phyloP scores from a whole-genome alignment of 2,329 filamentous ascomycete genomes.

The Colletotrichum liriopes region DNA sequence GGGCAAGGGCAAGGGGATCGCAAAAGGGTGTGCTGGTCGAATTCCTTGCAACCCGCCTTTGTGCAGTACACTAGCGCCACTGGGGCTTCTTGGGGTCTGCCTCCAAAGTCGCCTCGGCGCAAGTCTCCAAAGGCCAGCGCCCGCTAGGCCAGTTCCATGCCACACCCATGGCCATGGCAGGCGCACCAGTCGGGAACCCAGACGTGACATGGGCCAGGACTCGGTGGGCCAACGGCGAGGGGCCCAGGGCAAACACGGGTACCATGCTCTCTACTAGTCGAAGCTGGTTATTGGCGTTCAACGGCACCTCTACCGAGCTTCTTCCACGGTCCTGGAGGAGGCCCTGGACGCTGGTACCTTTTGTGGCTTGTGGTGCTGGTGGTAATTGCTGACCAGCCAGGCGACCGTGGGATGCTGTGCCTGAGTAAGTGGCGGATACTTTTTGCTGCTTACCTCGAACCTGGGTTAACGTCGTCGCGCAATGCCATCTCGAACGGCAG shows the following conservation, averaged over 20 bases:
- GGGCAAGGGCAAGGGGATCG: constrained; percentile 8
- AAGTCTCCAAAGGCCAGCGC: not conserved
- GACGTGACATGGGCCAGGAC: constrained; percentile 5
- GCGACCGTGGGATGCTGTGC: not conserved
- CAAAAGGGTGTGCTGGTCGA: constrained; percentile 18
- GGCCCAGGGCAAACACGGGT: constrained; percentile 1
- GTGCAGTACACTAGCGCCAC: not conserved
- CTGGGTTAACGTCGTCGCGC: not conserved
- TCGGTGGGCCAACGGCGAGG: constrained; percentile 7
- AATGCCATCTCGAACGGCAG: not conserved
- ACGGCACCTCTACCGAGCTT: not conserved
- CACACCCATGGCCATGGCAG: constrained; percentile 26
- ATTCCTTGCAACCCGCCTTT: constrained; percentile 1
- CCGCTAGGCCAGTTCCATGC: constrained; percentile 2
- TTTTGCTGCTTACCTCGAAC: not conserved
- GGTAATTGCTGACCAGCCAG: not conserved
- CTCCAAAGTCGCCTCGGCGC: constrained; percentile 2
- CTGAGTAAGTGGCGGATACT: not conserved
- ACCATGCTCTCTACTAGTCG: not conserved
- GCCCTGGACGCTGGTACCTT: constrained; percentile 16
- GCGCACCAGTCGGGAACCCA: constrained; percentile 36
- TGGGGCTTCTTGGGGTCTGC: not conserved
- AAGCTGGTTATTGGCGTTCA: not conserved
- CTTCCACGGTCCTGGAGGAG: constrained; percentile 21
- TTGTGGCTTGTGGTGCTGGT: not conserved